A percentile compares a stretch with the other conserved stretches of the same genome.
These are phyloP conservation scores for Stentor roeselii DNA, from an alignment of 73 alveolate genomes.

Conservation along the genomic window DNA sequence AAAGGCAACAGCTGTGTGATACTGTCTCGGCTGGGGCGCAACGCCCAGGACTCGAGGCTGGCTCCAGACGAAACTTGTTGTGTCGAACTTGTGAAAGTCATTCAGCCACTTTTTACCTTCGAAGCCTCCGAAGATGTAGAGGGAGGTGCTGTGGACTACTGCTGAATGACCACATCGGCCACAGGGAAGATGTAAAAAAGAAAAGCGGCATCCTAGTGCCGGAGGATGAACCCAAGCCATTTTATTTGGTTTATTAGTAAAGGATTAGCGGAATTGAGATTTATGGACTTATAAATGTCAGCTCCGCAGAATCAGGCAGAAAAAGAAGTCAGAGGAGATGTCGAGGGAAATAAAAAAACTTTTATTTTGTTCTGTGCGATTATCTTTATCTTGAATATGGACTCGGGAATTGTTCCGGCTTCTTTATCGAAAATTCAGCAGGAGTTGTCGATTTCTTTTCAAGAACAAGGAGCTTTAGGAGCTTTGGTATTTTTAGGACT, in stretches of 20 bases:
- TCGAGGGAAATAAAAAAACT: constrained; percentile 56
- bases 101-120: constrained; percentile 27
- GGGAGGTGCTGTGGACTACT: background rate
- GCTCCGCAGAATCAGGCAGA: no score
- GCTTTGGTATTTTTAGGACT: constrained; percentile 87
- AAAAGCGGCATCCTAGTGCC: constrained; percentile 30
- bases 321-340: no score
- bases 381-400: constrained; percentile 78
- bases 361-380: constrained; percentile 61
- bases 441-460: constrained; percentile 64
- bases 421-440: constrained; percentile 67
- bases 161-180: constrained; percentile 32
- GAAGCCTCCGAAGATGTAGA: constrained; percentile 23
- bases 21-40: constrained; percentile 60
- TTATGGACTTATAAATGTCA: no score
- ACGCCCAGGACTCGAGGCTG: constrained; percentile 34
- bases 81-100: constrained; percentile 21
- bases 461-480: constrained; percentile 83
- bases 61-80: constrained; percentile 16
- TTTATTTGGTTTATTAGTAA: no score
- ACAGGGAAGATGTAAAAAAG: constrained; percentile 30
- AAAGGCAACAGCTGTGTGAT: constrained; percentile 61
- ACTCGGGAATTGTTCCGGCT: constrained; percentile 90
- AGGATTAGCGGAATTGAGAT: no score
- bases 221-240: constrained; percentile 36